Conservation (phyloP, 768 basidiomycete genomes). For the Mycena floridula region DNA sequence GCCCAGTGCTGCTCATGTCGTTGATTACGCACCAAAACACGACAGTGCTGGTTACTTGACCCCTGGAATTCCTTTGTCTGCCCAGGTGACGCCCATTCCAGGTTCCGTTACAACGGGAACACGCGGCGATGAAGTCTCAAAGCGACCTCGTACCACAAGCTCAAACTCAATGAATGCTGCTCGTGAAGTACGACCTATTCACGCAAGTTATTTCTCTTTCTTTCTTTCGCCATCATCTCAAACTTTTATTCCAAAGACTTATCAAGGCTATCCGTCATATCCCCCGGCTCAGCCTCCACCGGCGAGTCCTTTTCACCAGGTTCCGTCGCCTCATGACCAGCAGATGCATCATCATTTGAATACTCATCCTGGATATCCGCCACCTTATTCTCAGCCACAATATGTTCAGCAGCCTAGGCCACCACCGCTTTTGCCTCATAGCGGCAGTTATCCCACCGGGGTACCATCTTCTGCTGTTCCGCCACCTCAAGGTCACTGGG, state of each 20-base stretch:
- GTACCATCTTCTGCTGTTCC: neutral
- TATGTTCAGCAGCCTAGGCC: constrained; percentile 13
- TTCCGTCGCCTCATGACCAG: constrained; percentile 31
- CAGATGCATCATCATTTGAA: constrained; percentile 33
- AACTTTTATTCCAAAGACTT: neutral
- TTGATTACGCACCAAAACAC: constrained; percentile 40
- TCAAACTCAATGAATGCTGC: constrained; percentile 27
- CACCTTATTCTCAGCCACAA: constrained; percentile 13
- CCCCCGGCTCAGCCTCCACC: constrained; percentile 29
- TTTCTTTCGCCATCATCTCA: neutral
- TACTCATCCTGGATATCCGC: constrained; percentile 26
- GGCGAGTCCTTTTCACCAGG: constrained; percentile 26
- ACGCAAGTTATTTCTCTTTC: constrained; percentile 47
- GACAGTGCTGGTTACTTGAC: constrained; percentile 45
- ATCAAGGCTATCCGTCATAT: constrained; percentile 21
- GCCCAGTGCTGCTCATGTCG: constrained; percentile 35
- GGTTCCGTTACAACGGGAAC: constrained; percentile 28
- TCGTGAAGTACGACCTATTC: constrained; percentile 43
- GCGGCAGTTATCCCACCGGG: constrained; percentile 12
- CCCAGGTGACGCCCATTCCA: constrained; percentile 33
- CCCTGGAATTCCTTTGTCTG: constrained; percentile 40
- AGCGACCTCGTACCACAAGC: constrained; percentile 34
- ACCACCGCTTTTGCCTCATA: constrained; percentile 24
- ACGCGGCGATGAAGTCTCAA: constrained; percentile 33
- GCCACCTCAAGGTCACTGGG: neutral